Evolutionary conservation across 2,329 filamentous ascomycete genomes (phyloP), one percentile per base, ranked within the genome.

Genomic region (Atkinsonella hypoxylon): DNA sequence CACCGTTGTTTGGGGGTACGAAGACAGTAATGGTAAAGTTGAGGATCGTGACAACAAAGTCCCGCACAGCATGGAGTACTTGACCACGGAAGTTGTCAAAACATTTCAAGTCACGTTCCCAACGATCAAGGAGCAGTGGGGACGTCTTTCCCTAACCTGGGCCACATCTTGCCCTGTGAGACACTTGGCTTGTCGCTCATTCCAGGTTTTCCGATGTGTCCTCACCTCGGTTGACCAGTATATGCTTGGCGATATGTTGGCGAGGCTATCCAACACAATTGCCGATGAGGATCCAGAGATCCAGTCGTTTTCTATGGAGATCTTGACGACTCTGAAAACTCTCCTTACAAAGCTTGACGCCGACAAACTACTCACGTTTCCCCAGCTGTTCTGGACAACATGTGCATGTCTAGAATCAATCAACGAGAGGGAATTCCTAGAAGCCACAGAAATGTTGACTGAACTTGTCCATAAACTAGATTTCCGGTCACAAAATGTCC

Each of bases 201-300:
- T 98, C 68, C 94, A 98, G 63, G 85, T 98, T 11, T 98, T 96
- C 70, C 80, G 93, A 32, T 97, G 91, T 63, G 90, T 97, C 50
- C 79, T 95, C 30, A 94, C 88, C 15, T 89, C 87, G 0, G 71
- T 97, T 20, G 91, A 98, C 62, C 89, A 94, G 58, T 77, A 83
- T 51, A 98, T 97, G 91, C 77, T 98, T 15, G 89, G 89, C 2
- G 93, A 98, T 61, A 98, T 98, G 89, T 80, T 98, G 20, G 90
- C 87, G 12, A 79, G 94, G 45, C 74, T 98, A 32, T 97, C 91
- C 1, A 98, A 97, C 65, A 98, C 93, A 0, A 93, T 98, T 59
- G 90, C 94, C 0, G 91, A 97, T 56, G 89, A 96, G 58, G 89
- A 95, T 61, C 79, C 83, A 0, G 91, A 97, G 67, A 95, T 96